phyloP scores from a whole-genome alignment of 805 yeast species.

The Lachancea sp. region DNA sequence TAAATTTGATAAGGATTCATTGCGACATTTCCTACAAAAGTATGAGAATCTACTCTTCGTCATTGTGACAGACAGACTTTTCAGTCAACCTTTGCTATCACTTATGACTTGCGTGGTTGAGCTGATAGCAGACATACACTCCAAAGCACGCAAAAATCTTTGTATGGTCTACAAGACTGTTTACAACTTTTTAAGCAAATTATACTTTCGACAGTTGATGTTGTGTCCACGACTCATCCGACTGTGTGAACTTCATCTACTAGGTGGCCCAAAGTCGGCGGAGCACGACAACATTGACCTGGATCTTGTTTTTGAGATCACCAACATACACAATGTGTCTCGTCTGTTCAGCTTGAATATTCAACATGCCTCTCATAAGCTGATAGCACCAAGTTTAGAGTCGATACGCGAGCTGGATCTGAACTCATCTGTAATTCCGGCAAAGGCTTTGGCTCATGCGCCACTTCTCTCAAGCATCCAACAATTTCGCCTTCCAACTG shows the following conservation, averaged over 20 bases:
- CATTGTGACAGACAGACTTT: conserved; percentile 19
- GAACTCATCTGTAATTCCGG: conserved; percentile 9
- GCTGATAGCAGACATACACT: neutral
- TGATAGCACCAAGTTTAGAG: conserved; percentile 16
- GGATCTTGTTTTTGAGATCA: conserved; percentile 21
- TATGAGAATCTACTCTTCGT: conserved; percentile 18
- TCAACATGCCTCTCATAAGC: conserved; percentile 10
- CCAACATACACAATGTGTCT: conserved; percentile 19
- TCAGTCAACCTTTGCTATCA: conserved; percentile 20
- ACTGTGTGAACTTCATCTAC: conserved; percentile 24
- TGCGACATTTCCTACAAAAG: conserved; percentile 12
- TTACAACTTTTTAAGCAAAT: conserved; percentile 22
- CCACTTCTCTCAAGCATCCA: conserved; percentile 17
- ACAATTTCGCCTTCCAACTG: conserved; percentile 16
- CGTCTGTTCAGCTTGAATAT: conserved; percentile 21
- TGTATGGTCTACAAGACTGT: conserved; percentile 22
- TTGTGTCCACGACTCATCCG: conserved; percentile 8
- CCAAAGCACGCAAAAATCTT: conserved; percentile 11
- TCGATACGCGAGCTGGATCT: conserved; percentile 18
- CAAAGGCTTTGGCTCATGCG: conserved; percentile 13
- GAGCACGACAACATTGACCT: conserved; percentile 19
- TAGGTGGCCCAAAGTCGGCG: conserved; percentile 14
- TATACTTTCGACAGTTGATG: conserved; percentile 24
- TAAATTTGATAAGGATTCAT: conserved; percentile 6
- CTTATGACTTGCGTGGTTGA: conserved; percentile 8